Evolutionary conservation across 2,329 filamentous ascomycete species (phyloP).

Genomic region (Aureobasidium sp.): DNA sequence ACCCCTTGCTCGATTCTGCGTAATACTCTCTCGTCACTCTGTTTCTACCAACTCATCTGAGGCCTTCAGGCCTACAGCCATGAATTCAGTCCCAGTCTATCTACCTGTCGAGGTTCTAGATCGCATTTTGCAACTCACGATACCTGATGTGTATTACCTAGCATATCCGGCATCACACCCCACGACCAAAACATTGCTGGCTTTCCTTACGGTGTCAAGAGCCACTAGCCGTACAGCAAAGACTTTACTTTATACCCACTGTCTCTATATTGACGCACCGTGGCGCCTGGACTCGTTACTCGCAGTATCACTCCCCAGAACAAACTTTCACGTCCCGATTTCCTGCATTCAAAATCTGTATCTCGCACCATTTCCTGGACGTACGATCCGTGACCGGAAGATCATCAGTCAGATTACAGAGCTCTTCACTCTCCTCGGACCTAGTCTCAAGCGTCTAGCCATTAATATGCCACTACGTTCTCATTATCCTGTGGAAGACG

Average conservation of each 20-base stretch:
- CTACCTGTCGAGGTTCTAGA: not conserved
- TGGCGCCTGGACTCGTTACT: not conserved
- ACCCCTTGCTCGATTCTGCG: no score
- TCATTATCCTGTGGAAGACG: not conserved
- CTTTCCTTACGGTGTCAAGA: not conserved
- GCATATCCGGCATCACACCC: not conserved
- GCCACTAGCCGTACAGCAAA: not conserved
- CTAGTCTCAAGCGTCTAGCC: not conserved
- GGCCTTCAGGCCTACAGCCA: no score
- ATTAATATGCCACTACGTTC: not conserved
- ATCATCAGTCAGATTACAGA: not conserved
- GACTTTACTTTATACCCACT: not conserved
- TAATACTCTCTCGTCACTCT: not conserved
- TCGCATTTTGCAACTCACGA: not conserved
- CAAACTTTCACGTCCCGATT: not conserved
- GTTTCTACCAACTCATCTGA: no score
- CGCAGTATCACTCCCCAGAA: not conserved
- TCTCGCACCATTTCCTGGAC: not conserved
- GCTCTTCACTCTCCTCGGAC: not conserved
- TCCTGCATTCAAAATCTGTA: not conserved
- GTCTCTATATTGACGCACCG: not conserved
- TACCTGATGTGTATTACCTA: not conserved
- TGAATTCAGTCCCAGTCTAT: not conserved
- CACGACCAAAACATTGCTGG: not conserved
- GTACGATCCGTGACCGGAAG: not conserved